Evolutionary conservation across 768 basidiomycete genomes (phyloP).

Genomic region (Leccinum pellstonianum): DNA sequence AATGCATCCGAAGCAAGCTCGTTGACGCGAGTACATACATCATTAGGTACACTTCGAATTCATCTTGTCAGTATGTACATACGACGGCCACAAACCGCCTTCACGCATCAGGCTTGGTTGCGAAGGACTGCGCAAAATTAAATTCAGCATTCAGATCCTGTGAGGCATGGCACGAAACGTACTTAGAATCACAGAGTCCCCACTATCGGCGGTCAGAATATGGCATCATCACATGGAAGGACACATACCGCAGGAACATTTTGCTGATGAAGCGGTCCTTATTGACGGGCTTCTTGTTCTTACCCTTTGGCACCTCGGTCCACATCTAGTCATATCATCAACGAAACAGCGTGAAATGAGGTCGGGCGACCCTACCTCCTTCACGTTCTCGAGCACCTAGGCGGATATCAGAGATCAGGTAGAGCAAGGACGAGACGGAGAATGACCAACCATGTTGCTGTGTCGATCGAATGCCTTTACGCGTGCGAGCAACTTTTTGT

Average conservation of each 20-base stretch:
- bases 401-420: slow-evolving; percentile 9
- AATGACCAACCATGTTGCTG: slow-evolving; percentile 85
- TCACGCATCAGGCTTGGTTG: slow-evolving; percentile 55
- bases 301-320: slow-evolving; percentile 97
- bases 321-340: slow-evolving; percentile 73
- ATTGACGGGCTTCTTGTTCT: slow-evolving; percentile 98
- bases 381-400: slow-evolving; percentile 97
- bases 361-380: slow-evolving; percentile 63
- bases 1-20: not conserved
- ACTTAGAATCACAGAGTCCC: slow-evolving; percentile 98
- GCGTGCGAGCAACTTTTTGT: slow-evolving; percentile 93
- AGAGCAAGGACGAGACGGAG: not conserved
- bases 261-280: slow-evolving; percentile 99
- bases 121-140: slow-evolving; percentile 62
- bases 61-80: not conserved
- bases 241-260: slow-evolving; percentile 87
- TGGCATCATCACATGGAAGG: slow-evolving; percentile 3
- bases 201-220: slow-evolving; percentile 46
- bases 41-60: not conserved
- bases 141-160: slow-evolving; percentile 34
- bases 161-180: slow-evolving; percentile 34
- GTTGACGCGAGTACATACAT: not conserved
- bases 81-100: not conserved
- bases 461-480: slow-evolving; percentile 99
- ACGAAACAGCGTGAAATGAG: not conserved